phyloP scores from a whole-genome alignment of 129 eudicot species.

The Lactuca sativa region DNA sequence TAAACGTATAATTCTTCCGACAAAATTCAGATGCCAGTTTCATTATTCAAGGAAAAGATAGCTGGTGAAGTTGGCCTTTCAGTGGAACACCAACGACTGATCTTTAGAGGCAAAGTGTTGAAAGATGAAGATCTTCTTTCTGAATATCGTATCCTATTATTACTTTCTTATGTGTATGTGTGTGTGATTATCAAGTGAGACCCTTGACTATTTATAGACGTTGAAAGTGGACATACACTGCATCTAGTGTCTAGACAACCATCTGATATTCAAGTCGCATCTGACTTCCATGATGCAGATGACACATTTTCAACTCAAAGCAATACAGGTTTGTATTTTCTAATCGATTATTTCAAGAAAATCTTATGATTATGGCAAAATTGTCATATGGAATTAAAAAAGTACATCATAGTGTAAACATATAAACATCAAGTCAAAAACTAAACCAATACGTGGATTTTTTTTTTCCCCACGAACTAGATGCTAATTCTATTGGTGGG shows the following conservation, averaged over 20 bases:
- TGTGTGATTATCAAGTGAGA: not conserved
- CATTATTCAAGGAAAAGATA: constrained; percentile 72
- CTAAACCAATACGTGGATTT: not conserved
- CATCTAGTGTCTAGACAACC: constrained; percentile 86
- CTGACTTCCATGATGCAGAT: constrained; percentile 42
- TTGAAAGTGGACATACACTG: constrained; percentile 85
- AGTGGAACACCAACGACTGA: constrained; percentile 78
- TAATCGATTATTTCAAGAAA: not conserved
- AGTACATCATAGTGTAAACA: not conserved
- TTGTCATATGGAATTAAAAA: not conserved
- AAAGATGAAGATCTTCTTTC: constrained; percentile 88
- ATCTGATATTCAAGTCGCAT: constrained; percentile 52
- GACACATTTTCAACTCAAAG: constrained; percentile 39
- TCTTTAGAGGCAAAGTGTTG: constrained; percentile 93
- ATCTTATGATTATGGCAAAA: not conserved
- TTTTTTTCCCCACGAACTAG: constrained; percentile 43
- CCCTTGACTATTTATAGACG: constrained; percentile 61
- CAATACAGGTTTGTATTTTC: constrained; percentile 40
- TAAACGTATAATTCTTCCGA: constrained; percentile 16
- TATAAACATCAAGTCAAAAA: not conserved
- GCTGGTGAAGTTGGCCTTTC: constrained; percentile 68
- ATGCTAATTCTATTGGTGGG: constrained; percentile 54
- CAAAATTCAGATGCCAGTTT: constrained; percentile 62
- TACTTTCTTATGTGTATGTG: not conserved
- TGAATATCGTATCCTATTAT: constrained; percentile 81